Evolutionary conservation across 1,284 basidiomycete species (phyloP).

Genomic region (Retiboletus flavoniger): DNA sequence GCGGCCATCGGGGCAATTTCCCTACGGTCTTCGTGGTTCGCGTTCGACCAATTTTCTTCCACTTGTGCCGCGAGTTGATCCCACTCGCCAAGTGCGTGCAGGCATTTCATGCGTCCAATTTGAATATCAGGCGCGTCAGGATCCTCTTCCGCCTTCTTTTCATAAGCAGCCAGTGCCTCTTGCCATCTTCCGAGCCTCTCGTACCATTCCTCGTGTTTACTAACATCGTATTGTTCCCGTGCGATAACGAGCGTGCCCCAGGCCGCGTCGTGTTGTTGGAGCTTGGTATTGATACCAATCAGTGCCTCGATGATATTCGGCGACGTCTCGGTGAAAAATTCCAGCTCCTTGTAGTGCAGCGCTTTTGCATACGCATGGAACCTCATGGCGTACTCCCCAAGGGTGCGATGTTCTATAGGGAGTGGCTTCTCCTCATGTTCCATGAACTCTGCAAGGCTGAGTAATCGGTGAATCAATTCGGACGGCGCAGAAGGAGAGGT

Average conservation of each 20-base stretch:
- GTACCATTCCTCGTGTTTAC: constrained; percentile 95
- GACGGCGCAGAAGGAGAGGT: constrained; percentile 78
- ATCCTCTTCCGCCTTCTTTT: constrained; percentile 72
- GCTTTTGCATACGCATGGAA: constrained; percentile 98
- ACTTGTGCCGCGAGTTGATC: constrained; percentile 87
- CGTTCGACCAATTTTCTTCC: constrained; percentile 86
- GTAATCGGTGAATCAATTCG: constrained; percentile 90
- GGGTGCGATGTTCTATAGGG: constrained; percentile 89
- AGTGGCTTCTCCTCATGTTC: constrained; percentile 98
- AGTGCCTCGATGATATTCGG: constrained; percentile 91
- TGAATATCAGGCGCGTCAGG: constrained; percentile 72
- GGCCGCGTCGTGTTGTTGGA: constrained; percentile 96
- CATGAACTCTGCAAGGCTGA: constrained; percentile 99
- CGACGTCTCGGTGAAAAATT: constrained; percentile 91
- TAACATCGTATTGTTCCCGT: constrained; percentile 80
- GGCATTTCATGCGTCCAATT: constrained; percentile 91
- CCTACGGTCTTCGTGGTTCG: constrained; percentile 80
- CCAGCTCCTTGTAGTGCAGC: constrained; percentile 97
- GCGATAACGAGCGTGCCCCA: constrained; percentile 93
- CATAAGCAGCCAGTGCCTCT: constrained; percentile 88
- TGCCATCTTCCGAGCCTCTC: constrained; percentile 97
- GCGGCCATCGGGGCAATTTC: constrained; percentile 97
- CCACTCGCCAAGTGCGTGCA: constrained; percentile 99
- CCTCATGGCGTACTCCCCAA: constrained; percentile 92
- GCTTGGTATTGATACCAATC: constrained; percentile 95